Conservation (phyloP, 2,329 filamentous ascomycete genomes). For the Sclerotinia subarctica region DNA sequence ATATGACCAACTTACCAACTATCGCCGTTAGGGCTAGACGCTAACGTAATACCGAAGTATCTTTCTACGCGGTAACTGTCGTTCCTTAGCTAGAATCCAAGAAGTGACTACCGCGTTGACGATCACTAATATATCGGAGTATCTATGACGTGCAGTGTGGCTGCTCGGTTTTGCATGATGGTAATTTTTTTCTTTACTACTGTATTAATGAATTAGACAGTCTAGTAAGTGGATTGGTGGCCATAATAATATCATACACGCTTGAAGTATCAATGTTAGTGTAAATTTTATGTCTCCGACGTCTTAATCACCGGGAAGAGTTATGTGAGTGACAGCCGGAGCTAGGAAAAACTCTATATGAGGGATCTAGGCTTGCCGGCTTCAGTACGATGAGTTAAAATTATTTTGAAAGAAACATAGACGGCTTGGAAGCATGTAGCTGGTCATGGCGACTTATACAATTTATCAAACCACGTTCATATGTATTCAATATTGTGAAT, state of each 20-base stretch:
- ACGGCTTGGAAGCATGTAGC: too few species aligned
- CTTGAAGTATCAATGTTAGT: not conserved
- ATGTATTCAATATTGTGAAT: not conserved
- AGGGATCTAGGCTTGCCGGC: not conserved
- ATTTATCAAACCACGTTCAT: not conserved
- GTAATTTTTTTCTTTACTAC: not conserved
- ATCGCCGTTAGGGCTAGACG: too few species aligned
- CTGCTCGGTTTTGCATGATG: not conserved
- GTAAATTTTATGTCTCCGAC: too few species aligned
- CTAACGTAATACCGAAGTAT: not conserved
- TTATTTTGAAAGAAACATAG: too few species aligned
- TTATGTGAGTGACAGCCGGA: not conserved
- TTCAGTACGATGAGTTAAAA: not conserved
- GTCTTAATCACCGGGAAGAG: not conserved
- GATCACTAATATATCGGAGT: not conserved
- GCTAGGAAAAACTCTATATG: not conserved
- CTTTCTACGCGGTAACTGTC: not conserved
- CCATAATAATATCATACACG: not conserved
- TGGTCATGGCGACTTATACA: not conserved
- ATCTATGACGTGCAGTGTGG: not conserved
- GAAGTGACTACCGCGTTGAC: not conserved
- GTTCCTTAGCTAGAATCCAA: not conserved
- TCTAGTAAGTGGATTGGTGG: not conserved
- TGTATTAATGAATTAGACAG: not conserved
- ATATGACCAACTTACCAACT: too few species aligned